phyloP scores from a whole-genome alignment of 1,284 basidiomycete species.

The Cutaneotrichosporon daszewskae region DNA sequence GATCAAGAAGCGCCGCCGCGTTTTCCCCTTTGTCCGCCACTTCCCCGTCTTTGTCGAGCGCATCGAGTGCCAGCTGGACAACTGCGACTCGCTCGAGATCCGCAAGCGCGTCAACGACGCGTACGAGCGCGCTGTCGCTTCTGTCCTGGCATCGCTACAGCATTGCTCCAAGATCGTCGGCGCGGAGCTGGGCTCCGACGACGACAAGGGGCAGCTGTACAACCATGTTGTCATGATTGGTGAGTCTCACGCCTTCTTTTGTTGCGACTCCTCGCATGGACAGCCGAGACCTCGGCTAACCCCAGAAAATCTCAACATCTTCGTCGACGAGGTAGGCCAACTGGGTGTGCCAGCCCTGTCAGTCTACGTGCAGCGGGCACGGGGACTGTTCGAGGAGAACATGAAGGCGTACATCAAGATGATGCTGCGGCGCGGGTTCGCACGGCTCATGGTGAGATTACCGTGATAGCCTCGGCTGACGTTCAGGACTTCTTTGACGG shows the following conservation, averaged over 20 bases:
- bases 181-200: conserved; percentile 56
- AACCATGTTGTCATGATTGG: conserved; percentile 94
- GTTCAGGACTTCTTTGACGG: conserved; percentile 88
- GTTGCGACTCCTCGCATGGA: conserved; percentile 5
- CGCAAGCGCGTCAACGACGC: conserved; percentile 70
- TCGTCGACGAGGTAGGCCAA: conserved; percentile 71
- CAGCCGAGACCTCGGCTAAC: too few relatives aligned
- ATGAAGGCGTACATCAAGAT: conserved; percentile 78
- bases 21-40: conserved; percentile 86
- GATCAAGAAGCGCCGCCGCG: conserved; percentile 75
- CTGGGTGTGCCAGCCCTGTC: conserved; percentile 58
- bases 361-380: conserved; percentile 66
- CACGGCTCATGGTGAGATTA: conserved; percentile 72
- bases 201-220: conserved; percentile 94
- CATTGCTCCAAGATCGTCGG: conserved; percentile 90
- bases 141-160: conserved; percentile 87
- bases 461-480: neutral
- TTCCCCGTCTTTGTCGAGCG: conserved; percentile 84
- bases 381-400: conserved; percentile 81
- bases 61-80: conserved; percentile 79
- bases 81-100: conserved; percentile 68
- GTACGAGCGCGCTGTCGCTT: conserved; percentile 79
- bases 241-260: conserved; percentile 51
- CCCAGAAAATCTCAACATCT: conserved; percentile 92
- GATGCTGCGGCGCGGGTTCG: conserved; percentile 77